Base-by-base conservation (phyloP, 2,329 filamentous ascomycete genomes). In the Plectosphaerella cucumerina region DNA sequence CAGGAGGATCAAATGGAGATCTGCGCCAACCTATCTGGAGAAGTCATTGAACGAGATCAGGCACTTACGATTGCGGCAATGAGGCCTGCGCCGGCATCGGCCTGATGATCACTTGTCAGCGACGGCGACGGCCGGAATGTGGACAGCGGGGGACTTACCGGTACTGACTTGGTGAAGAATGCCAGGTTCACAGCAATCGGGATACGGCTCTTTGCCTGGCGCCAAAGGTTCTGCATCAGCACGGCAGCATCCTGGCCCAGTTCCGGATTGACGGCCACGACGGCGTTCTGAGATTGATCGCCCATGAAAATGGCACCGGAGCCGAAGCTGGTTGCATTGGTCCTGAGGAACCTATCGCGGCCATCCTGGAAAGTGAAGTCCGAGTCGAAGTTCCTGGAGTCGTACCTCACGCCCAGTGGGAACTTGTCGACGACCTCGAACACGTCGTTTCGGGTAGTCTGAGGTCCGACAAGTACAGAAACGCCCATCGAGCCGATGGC, bases 331-430 rank as follows among this genome's bases (percentile, higher is more conserved):
- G 11, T 9, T 20, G 31, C 31, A 15, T 74, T 73, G 3, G 65
- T 62, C 2, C 64, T 51, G 47, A 86, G 74, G 60, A 85, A 84
- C 5, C 76, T 71, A n/a, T 70, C 62, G 1, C 81, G 62, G 1
- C 67, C 75, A 48, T 78, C 65, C 3, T 82, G 72, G 3, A 71
- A 53, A 26, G 76, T 65, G 6, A 70, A 53, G 31, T 56, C 50
- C 22, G 57, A 53, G 9, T 60, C 53, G 6, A 62, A 58, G 23
- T 59, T 18, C 15, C 35, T 35, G 17, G 50, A 37, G 18, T 53
- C 21, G 41, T 53, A 53, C 3, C 22, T n/a, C 2, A 33, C 17
- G 5, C 51, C 52, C 15, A 58, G 37, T 2, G 56, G 52, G 18
- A 46, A 56, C 31, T 51, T 47, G 12, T 42, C 48, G 12, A 58